Evolutionary conservation across 148 eudicot genomes (phyloP).

Genomic region (Chenopodium album): DNA sequence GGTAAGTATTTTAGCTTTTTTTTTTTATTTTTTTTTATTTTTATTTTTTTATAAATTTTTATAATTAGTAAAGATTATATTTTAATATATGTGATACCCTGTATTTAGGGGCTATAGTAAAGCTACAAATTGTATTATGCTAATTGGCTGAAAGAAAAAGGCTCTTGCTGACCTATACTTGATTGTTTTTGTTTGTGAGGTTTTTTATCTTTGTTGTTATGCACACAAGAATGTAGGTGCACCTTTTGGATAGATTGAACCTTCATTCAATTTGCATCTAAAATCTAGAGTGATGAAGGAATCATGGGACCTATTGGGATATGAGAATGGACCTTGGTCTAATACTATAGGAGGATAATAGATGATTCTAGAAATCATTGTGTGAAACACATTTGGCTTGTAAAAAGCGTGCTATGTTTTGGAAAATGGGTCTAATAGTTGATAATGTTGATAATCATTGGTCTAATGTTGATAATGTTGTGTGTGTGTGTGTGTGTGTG

Average conservation of each 20-base stretch:
- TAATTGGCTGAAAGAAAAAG: background rate
- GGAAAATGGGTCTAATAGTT: background rate
- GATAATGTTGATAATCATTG: no score
- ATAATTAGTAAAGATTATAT: no score
- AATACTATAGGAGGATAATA: background rate
- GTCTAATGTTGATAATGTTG: background rate
- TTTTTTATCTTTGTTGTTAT: background rate
- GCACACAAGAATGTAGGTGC: background rate
- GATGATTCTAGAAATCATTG: background rate
- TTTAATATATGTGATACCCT: background rate
- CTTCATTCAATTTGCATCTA: background rate
- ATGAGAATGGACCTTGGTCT: background rate
- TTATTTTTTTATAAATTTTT: no score
- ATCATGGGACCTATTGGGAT: background rate
- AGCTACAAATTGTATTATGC: background rate
- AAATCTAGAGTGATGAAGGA: background rate
- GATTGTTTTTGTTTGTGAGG: background rate
- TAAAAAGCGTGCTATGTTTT: background rate
- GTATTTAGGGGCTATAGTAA: conserved; percentile 2
- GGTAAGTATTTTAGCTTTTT: conserved; percentile 47
- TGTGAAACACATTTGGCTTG: background rate
- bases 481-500: no score
- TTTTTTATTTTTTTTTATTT: background rate
- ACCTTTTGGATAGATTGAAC: background rate
- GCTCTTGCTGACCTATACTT: background rate